Percentiles rank a stretch among this genome's conserved stretches.
These are phyloP conservation scores for Phlebopus sp. DNA, from an alignment of 1,284 basidiomycete genomes.

Conservation along the genomic window DNA sequence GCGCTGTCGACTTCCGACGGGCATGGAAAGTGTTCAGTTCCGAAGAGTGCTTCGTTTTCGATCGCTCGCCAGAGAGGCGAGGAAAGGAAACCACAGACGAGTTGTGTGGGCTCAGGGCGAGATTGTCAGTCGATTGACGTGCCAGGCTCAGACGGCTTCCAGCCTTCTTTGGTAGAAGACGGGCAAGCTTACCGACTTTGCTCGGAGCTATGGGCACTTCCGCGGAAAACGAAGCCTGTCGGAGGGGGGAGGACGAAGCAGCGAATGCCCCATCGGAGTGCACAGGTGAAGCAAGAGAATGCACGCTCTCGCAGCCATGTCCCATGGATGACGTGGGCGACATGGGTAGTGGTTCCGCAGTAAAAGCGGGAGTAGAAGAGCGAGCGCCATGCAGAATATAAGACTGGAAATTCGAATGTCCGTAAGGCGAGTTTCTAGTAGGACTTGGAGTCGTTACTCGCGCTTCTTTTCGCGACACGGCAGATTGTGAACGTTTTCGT, in stretches of 20 bases:
- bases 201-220: constrained; percentile 19
- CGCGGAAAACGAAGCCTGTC: constrained; percentile 26
- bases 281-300: constrained; percentile 21
- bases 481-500: constrained; percentile 33
- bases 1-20: constrained; percentile 33
- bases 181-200: constrained; percentile 29
- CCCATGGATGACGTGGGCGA: constrained; percentile 28
- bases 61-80: constrained; percentile 22
- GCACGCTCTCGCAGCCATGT: constrained; percentile 29
- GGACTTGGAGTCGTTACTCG: constrained; percentile 24
- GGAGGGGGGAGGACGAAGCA: constrained; percentile 29
- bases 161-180: constrained; percentile 31
- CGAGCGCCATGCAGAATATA: constrained; percentile 22
- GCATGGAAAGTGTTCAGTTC: constrained; percentile 35
- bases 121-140: constrained; percentile 28
- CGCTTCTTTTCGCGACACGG: constrained; percentile 32
- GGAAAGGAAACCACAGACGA: constrained; percentile 30
- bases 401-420: constrained; percentile 30
- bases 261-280: constrained; percentile 22
- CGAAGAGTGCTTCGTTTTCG: constrained; percentile 25
- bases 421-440: constrained; percentile 30
- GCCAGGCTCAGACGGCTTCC: constrained; percentile 29
- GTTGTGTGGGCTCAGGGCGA: constrained; percentile 23
- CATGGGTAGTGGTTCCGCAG: constrained; percentile 25
- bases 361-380: constrained; percentile 30